Conservation (phyloP, 495 filamentous ascomycete genomes). For the Podospora pseudopauciseta region DNA sequence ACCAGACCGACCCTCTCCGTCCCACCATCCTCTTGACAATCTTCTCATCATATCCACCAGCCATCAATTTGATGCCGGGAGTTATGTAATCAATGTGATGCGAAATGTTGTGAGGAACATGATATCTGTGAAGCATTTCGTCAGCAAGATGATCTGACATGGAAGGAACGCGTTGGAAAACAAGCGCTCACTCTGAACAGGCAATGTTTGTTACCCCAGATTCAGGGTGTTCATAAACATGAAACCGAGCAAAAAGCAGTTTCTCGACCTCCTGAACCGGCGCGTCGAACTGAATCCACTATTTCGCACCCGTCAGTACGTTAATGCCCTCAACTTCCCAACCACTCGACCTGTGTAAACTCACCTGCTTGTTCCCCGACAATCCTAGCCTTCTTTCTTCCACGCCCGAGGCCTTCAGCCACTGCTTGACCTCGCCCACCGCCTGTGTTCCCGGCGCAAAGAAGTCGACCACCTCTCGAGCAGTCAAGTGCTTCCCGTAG, state of each 20-base stretch:
- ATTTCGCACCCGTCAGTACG: neutral
- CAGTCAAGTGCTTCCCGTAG: constrained; percentile 53
- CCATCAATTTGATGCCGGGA: constrained; percentile 47
- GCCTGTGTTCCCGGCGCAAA: constrained; percentile 46
- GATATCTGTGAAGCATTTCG: constrained; percentile 33
- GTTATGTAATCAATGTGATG: constrained; percentile 58
- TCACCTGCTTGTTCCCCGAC: constrained; percentile 32
- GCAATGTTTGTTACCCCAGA: constrained; percentile 30
- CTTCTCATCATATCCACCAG: constrained; percentile 15
- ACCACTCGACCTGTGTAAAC: constrained; percentile 13
- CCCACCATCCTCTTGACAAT: constrained; percentile 16
- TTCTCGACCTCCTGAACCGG: constrained; percentile 50
- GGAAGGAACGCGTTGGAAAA: neutral
- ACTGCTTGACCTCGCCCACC: constrained; percentile 44
- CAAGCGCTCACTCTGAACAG: constrained; percentile 23
- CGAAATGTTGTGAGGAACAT: constrained; percentile 50
- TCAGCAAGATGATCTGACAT: neutral
- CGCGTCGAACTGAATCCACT: constrained; percentile 55
- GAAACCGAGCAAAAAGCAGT: constrained; percentile 54
- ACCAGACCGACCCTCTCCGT: constrained; percentile 4
- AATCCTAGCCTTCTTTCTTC: constrained; percentile 24
- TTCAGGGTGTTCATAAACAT: constrained; percentile 47
- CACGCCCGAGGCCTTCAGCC: constrained; percentile 52
- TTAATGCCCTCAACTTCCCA: constrained; percentile 10
- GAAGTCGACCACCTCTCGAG: constrained; percentile 47